phyloP scores from a whole-genome alignment of 1,284 basidiomycete species.

The Kwoniella shivajii region DNA sequence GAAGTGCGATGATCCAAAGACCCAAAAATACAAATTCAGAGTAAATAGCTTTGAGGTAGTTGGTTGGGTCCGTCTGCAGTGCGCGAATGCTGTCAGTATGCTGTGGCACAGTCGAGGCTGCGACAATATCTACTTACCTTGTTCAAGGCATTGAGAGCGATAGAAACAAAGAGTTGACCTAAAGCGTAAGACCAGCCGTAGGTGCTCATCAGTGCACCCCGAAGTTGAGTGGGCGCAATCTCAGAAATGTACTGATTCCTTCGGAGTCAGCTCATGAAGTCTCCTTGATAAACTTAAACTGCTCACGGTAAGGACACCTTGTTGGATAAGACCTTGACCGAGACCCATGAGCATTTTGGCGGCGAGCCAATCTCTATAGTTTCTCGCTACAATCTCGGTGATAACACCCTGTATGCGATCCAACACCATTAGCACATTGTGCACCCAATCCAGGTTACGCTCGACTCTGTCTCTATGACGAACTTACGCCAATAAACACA shows the following conservation, averaged over 20 bases:
- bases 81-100: too few species aligned
- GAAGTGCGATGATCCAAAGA: conserved; percentile 12
- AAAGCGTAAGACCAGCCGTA: conserved; percentile 28
- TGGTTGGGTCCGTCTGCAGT: conserved; percentile 7
- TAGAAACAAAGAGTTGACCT: conserved; percentile 20
- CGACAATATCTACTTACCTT: background rate
- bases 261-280: too few species aligned
- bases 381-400: conserved; percentile 17
- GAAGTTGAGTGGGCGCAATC: conserved; percentile 29
- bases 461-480: too few species aligned
- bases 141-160: conserved; percentile 17
- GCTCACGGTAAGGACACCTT: conserved; percentile 6
- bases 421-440: background rate
- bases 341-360: conserved; percentile 24
- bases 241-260: conserved; percentile 30
- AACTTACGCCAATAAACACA: conserved; percentile 25
- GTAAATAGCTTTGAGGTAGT: conserved; percentile 17
- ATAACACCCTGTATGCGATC: conserved; percentile 11
- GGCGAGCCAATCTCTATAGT: conserved; percentile 20
- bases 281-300: background rate
- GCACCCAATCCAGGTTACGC: too few species aligned
- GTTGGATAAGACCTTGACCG: conserved; percentile 19
- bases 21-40: conserved; percentile 20
- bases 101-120: background rate
- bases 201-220: conserved; percentile 29